Evolutionary conservation across 306 rosid genomes (phyloP).

Genomic region (Pueraria montana): DNA sequence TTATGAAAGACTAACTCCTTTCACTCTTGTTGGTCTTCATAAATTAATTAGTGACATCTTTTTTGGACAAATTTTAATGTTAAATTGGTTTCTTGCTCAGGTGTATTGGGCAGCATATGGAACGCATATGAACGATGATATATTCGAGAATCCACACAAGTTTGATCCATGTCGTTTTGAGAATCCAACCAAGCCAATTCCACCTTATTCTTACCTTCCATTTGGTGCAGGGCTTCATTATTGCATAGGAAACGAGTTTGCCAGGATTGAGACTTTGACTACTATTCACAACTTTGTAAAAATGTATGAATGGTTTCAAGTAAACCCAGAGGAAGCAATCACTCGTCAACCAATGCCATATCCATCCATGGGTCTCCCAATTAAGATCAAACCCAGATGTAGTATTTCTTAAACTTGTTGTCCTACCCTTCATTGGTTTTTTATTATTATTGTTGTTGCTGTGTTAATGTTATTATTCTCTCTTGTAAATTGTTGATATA

Average conservation of each 20-base stretch:
- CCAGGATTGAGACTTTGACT: slow-evolving; percentile 59
- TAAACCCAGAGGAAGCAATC: slow-evolving; percentile 51
- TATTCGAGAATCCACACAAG: slow-evolving; percentile 54
- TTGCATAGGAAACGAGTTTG: slow-evolving; percentile 69
- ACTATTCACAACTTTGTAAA: slow-evolving; percentile 61
- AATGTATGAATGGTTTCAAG: slow-evolving; percentile 60
- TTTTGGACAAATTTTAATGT: slow-evolving; percentile 22
- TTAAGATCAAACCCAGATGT: slow-evolving; percentile 59
- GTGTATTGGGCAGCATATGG: slow-evolving; percentile 62
- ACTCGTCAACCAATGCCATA: slow-evolving; percentile 66
- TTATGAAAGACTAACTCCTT: no score
- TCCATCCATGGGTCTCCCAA: slow-evolving; percentile 63
- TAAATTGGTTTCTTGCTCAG: slow-evolving; percentile 27
- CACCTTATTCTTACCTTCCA: slow-evolving; percentile 61
- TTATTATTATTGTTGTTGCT: background rate
- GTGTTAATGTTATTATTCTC: no score
- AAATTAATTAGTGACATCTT: background rate
- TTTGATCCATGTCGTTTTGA: slow-evolving; percentile 64
- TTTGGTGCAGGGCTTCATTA: slow-evolving; percentile 62
- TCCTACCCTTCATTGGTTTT: background rate
- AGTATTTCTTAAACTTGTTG: slow-evolving; percentile 35
- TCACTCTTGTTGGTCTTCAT: background rate
- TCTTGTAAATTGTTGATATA: no score
- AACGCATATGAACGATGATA: slow-evolving; percentile 54
- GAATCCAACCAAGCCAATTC: slow-evolving; percentile 49